Conservation (phyloP, 2,329 filamentous ascomycete species). For the Tolypocladium sp. region DNA sequence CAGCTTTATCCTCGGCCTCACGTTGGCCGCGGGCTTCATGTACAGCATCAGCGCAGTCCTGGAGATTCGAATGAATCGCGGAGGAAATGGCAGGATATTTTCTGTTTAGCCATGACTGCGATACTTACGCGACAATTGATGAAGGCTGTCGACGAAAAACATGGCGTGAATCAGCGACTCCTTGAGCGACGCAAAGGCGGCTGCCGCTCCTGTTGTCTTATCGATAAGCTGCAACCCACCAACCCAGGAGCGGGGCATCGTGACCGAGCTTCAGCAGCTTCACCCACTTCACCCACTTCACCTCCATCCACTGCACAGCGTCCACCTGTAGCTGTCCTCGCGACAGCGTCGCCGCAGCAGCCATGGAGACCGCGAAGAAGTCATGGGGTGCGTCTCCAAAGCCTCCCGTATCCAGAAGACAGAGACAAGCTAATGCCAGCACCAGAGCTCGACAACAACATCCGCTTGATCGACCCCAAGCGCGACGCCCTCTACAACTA, state of each 20-base stretch:
- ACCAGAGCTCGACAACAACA: constrained; percentile 77
- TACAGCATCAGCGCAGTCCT: background rate
- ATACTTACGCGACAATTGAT: too few species aligned
- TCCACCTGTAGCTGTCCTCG: background rate
- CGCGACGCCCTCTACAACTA: constrained; percentile 91
- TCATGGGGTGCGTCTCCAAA: constrained; percentile 15
- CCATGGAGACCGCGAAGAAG: constrained; percentile 18
- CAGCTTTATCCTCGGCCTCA: background rate
- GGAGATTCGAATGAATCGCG: background rate
- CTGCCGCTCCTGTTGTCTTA: too few species aligned
- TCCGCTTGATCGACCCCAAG: constrained; percentile 73
- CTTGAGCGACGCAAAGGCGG: too few species aligned
- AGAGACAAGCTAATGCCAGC: background rate
- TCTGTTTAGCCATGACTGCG: background rate
- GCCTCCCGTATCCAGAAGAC: too few species aligned
- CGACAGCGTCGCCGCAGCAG: background rate
- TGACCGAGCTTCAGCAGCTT: background rate
- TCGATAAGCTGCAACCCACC: background rate
- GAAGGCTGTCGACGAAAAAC: background rate
- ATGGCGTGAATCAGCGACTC: background rate
- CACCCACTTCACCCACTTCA: background rate
- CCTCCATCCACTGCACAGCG: background rate
- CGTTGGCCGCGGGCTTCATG: background rate
- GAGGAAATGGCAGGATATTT: background rate
- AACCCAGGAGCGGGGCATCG: background rate